These are phyloP conservation scores for Thermochaetoides thermophila DNA, from an alignment of 495 filamentous ascomycete species.

Conservation along the genomic window DNA sequence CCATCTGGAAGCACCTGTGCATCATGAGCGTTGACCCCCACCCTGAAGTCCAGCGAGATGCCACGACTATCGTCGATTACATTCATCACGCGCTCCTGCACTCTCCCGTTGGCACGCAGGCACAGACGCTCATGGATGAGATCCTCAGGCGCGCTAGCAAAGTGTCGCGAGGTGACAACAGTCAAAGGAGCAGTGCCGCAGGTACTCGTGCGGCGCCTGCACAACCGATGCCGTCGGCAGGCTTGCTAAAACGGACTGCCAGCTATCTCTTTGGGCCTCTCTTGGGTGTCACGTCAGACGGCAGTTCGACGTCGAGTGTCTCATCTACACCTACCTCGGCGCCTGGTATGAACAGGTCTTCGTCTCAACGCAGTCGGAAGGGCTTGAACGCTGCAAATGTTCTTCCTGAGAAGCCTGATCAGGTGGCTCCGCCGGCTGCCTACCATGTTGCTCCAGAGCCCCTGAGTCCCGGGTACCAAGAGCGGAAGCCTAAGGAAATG, in stretches of 20 bases:
- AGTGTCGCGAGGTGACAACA: conserved; percentile 37
- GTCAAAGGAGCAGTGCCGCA: conserved; percentile 27
- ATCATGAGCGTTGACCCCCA: conserved; percentile 87
- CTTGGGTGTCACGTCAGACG: too few relatives aligned
- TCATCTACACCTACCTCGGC: conserved; percentile 12
- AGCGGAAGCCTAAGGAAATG: conserved; percentile 37
- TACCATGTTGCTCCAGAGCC: conserved; percentile 69
- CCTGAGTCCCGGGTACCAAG: conserved; percentile 53
- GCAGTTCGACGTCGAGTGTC: conserved; percentile 20
- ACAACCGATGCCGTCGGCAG: conserved; percentile 29
- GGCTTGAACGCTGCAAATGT: conserved; percentile 47
- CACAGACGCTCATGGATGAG: conserved; percentile 61
- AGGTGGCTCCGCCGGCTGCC: conserved; percentile 45
- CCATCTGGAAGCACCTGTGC: conserved; percentile 86
- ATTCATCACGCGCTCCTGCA: conserved; percentile 62
- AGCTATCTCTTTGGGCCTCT: conserved; percentile 39
- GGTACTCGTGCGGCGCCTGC: conserved; percentile 23
- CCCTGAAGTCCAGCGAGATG: conserved; percentile 79
- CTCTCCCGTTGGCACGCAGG: conserved; percentile 55
- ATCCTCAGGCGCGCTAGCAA: conserved; percentile 39
- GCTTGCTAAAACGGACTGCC: conserved; percentile 37
- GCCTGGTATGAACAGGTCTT: conserved; percentile 23
- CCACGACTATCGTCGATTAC: conserved; percentile 65
- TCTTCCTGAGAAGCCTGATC: conserved; percentile 69
- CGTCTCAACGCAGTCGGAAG: conserved; percentile 27